These are phyloP conservation scores for Cardiospermum halicacabum DNA, from an alignment of 345 rosid species.

Conservation along the genomic window DNA sequence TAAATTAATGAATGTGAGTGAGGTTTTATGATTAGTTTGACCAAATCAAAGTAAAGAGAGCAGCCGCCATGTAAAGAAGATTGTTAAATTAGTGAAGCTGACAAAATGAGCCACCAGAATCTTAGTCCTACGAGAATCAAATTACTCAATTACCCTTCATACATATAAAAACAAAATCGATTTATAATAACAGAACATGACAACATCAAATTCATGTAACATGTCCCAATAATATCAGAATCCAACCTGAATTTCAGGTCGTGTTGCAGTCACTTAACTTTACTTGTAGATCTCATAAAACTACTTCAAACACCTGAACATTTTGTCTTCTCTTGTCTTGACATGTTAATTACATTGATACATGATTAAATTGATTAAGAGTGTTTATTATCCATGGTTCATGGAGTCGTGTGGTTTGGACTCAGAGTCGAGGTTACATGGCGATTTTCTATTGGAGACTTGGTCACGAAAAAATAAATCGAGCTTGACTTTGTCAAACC, in stretches of 20 bases:
- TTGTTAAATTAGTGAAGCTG: not conserved
- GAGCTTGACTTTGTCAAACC: conserved; percentile 1
- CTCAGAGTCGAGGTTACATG: not conserved
- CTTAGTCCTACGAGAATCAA: not conserved
- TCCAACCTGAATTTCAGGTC: too few relatives aligned
- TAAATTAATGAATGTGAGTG: not conserved
- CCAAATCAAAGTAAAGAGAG: conserved; percentile 11
- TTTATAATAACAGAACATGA: too few relatives aligned
- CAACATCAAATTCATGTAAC: too few relatives aligned
- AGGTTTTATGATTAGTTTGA: not conserved
- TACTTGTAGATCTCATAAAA: too few relatives aligned
- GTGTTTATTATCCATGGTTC: not conserved
- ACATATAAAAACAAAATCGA: too few relatives aligned
- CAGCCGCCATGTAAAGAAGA: not conserved
- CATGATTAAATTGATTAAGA: too few relatives aligned
- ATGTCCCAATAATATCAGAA: too few relatives aligned
- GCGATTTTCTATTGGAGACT: not conserved
- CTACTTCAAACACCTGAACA: too few relatives aligned
- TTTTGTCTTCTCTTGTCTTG: too few relatives aligned
- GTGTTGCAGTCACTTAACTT: too few relatives aligned
- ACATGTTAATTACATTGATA: too few relatives aligned
- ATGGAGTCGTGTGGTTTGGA: not conserved
- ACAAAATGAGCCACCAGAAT: conserved; percentile 2
- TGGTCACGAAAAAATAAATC: not conserved
- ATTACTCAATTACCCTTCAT: not conserved